These are phyloP conservation scores for Quercus agrifolia DNA, from an alignment of 306 rosid genomes.

Conservation along the genomic window DNA sequence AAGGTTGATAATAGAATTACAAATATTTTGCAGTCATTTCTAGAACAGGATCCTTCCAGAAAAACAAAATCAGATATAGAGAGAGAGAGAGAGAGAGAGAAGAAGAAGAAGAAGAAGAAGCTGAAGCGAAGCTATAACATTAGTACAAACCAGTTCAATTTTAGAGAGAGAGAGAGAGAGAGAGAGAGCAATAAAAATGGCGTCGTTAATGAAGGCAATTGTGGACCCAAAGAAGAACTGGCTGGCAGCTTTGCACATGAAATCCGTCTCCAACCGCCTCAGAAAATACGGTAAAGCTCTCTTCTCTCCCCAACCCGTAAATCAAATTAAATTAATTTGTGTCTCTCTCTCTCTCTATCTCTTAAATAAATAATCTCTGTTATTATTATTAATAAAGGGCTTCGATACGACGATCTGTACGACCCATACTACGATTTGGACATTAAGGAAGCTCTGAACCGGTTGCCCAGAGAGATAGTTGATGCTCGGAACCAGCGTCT, in stretches of 20 bases:
- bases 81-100: no score
- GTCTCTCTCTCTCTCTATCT: neutral
- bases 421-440: slow-evolving; percentile 86
- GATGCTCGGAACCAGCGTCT: slow-evolving; percentile 94
- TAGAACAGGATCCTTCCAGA: neutral
- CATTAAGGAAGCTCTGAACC: slow-evolving; percentile 83
- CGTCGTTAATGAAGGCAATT: slow-evolving; percentile 57
- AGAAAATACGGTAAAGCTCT: slow-evolving; percentile 55
- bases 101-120: no score
- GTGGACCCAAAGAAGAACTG: slow-evolving; percentile 79
- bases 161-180: neutral
- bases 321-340: neutral
- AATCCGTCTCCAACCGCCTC: slow-evolving; percentile 68
- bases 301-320: slow-evolving; percentile 29
- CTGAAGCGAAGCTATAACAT: no score
- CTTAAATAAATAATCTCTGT: no score
- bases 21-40: no score
- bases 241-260: slow-evolving; percentile 88
- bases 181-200: slow-evolving; percentile 35
- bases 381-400: slow-evolving; percentile 38
- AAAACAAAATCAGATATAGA: neutral
- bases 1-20: neutral
- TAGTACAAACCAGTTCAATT: no score
- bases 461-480: slow-evolving; percentile 84
- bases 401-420: slow-evolving; percentile 86